Evolutionary conservation across 768 basidiomycete species (phyloP).

Genomic region (Cytidiella melzeri): DNA sequence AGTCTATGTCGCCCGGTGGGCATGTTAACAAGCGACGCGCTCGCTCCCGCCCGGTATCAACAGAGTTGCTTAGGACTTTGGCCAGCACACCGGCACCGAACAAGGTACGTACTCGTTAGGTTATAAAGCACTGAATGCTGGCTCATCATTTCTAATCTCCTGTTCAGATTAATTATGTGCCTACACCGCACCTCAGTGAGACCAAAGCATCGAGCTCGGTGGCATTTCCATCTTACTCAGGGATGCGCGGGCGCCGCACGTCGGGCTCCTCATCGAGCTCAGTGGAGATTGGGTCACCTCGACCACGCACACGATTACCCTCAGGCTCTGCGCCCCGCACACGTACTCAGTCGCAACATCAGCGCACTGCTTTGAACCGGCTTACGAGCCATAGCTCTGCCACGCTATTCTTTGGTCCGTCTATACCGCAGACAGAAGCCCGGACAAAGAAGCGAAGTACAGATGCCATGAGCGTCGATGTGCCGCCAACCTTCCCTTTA

Average conservation of each 20-base stretch:
- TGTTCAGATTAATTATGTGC: slow-evolving; percentile 6
- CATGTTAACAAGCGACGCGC: slow-evolving; percentile 73
- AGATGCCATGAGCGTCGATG: slow-evolving; percentile 11
- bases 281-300: slow-evolving; percentile 47
- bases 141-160: neutral
- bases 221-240: slow-evolving; percentile 34
- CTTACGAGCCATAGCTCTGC: slow-evolving; percentile 49
- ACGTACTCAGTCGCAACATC: slow-evolving; percentile 30
- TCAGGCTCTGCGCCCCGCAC: slow-evolving; percentile 18
- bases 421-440: slow-evolving; percentile 28
- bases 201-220: slow-evolving; percentile 17
- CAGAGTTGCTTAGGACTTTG: slow-evolving; percentile 50
- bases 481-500: neutral
- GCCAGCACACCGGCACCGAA: slow-evolving; percentile 13
- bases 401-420: slow-evolving; percentile 63
- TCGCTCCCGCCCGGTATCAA: slow-evolving; percentile 63
- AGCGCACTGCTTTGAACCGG: slow-evolving; percentile 39
- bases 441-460: slow-evolving; percentile 10
- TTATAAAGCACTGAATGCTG: neutral
- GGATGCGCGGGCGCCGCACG: slow-evolving; percentile 31
- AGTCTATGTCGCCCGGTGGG: slow-evolving; percentile 62
- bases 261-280: slow-evolving; percentile 34
- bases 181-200: slow-evolving; percentile 24
- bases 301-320: slow-evolving; percentile 40
- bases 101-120: slow-evolving; percentile 6